These are phyloP conservation scores for Leishmania turanica DNA, from an alignment of 208 protist species.

Conservation along the genomic window DNA sequence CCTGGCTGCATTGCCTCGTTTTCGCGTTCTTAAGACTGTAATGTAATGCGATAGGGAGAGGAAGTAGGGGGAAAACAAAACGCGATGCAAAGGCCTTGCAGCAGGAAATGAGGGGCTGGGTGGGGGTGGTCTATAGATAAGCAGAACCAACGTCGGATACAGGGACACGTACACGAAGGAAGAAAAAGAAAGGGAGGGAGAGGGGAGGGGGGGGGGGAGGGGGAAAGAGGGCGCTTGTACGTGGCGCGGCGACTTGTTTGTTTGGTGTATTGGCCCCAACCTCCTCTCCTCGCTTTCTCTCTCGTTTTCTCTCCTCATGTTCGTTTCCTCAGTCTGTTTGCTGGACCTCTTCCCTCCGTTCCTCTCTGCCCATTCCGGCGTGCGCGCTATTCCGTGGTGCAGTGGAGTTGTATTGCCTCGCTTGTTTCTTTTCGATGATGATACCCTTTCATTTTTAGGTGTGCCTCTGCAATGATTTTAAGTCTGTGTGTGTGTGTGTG, in stretches of 20 bases:
- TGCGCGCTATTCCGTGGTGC: background rate
- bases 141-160: background rate
- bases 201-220: too few species aligned
- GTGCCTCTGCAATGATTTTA: slow-evolving; percentile 1
- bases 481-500: background rate
- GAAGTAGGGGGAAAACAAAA: background rate
- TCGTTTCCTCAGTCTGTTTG: background rate
- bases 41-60: background rate
- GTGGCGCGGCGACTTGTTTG: background rate
- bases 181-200: background rate
- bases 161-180: background rate
- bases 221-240: background rate
- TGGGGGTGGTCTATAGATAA: too few species aligned
- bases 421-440: background rate
- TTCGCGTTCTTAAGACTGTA: slow-evolving; percentile 1
- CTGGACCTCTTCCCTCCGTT: background rate
- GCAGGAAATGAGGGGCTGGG: background rate
- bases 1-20: background rate
- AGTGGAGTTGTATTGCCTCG: background rate
- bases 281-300: background rate
- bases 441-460: slow-evolving; percentile 3
- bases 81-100: background rate
- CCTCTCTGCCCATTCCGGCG: background rate
- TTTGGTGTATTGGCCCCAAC: background rate
- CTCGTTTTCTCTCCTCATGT: background rate